Evolutionary conservation across 164 flowering plant species (phyloP).

Genomic region (Chimonanthus praecox): DNA sequence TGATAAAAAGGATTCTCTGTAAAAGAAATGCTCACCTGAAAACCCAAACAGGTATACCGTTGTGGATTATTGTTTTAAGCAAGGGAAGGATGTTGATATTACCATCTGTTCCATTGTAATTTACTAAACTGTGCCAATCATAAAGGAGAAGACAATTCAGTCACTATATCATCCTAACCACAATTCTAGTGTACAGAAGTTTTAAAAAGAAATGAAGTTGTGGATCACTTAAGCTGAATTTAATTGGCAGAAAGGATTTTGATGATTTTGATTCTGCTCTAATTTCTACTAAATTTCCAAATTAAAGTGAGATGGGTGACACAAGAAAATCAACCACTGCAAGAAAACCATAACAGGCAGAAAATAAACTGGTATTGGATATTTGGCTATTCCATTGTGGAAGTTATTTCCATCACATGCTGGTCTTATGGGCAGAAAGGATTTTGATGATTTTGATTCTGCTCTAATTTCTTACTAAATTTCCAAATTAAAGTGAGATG

Average conservation of each 20-base stretch:
- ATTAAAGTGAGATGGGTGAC: not conserved
- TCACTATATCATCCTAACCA: not conserved
- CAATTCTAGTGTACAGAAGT: not conserved
- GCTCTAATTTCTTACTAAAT: not conserved
- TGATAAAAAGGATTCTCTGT: not conserved
- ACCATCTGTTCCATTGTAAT: conserved; percentile 59
- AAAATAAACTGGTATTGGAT: not conserved
- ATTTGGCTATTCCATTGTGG: not conserved
- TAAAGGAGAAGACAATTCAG: not conserved
- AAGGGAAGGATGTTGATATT: conserved; percentile 73
- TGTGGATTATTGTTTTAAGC: conserved; percentile 55
- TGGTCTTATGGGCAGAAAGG: not conserved
- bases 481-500: not conserved
- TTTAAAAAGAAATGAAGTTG: not conserved
- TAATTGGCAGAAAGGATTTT: too few species aligned
- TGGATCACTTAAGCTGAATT: not conserved
- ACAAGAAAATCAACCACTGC: not conserved
- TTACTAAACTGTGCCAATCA: conserved; percentile 15
- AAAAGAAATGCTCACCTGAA: conserved; percentile 52
- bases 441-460: not conserved
- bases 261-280: not conserved
- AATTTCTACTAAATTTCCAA: too few species aligned
- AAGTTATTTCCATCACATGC: not conserved
- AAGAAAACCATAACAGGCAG: not conserved
- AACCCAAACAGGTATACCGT: conserved; percentile 67